These are phyloP conservation scores for Cyberlindnera mrakii DNA, from an alignment of 805 yeast genomes.

Conservation along the genomic window DNA sequence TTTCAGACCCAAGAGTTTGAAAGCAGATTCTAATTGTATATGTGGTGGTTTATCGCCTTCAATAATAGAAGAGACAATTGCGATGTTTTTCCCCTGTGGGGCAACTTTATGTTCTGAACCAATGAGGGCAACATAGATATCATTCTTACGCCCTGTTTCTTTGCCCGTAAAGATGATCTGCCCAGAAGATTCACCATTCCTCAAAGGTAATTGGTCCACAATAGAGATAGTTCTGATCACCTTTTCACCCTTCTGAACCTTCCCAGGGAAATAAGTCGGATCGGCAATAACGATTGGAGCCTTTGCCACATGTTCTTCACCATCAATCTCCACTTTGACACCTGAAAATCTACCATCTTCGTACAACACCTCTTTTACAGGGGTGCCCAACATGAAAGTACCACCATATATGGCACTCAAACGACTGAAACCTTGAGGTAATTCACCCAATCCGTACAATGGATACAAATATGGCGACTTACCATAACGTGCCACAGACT, in stretches of 20 bases:
- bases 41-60: slow-evolving; percentile 96
- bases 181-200: slow-evolving; percentile 77
- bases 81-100: slow-evolving; percentile 83
- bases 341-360: slow-evolving; percentile 74
- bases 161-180: slow-evolving; percentile 96
- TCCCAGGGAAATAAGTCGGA: slow-evolving; percentile 90
- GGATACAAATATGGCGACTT: slow-evolving; percentile 96
- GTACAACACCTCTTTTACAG: slow-evolving; percentile 83
- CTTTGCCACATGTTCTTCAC: slow-evolving; percentile 53
- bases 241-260: slow-evolving; percentile 32
- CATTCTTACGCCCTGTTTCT: slow-evolving; percentile 88
- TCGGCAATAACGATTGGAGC: slow-evolving; percentile 95
- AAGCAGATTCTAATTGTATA: slow-evolving; percentile 87
- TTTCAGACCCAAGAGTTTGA: slow-evolving; percentile 76
- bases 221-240: slow-evolving; percentile 60
- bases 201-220: slow-evolving; percentile 78
- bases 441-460: slow-evolving; percentile 91
- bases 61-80: slow-evolving; percentile 88
- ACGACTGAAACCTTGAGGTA: slow-evolving; percentile 99
- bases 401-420: slow-evolving; percentile 97
- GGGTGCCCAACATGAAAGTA: slow-evolving; percentile 95
- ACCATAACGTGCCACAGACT: slow-evolving; percentile 90
- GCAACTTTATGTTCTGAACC: slow-evolving; percentile 88
- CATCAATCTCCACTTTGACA: slow-evolving; percentile 79
- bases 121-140: slow-evolving; percentile 87